Conservation (phyloP, 192 early-diverging fungal genomes). For the Coemansia sp. region DNA sequence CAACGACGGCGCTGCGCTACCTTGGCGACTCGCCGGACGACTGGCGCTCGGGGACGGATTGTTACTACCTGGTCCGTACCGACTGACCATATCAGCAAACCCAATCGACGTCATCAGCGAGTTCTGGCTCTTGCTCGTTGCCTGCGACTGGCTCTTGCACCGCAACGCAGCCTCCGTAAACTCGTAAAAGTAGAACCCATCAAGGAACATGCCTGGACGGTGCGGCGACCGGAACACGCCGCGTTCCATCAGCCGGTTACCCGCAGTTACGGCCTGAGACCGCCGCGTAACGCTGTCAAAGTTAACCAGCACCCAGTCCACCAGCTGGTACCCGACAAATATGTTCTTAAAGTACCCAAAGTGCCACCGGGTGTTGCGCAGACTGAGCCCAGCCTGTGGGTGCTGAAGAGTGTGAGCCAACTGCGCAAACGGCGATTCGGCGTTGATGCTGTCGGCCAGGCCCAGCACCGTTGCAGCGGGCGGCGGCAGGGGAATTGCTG, state of each 20-base stretch:
- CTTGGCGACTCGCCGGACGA: constrained; percentile 48
- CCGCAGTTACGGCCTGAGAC: constrained; percentile 74
- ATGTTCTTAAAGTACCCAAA: constrained; percentile 65
- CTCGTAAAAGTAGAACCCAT: constrained; percentile 87
- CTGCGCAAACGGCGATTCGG: constrained; percentile 47
- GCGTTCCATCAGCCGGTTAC: constrained; percentile 71
- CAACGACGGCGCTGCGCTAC: constrained; percentile 38
- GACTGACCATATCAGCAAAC: constrained; percentile 15
- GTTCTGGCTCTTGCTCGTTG: constrained; percentile 7
- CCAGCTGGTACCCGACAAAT: constrained; percentile 80
- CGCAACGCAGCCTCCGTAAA: constrained; percentile 28
- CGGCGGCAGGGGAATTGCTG: constrained; percentile 28
- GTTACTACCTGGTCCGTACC: constrained; percentile 19
- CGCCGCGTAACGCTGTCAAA: constrained; percentile 75
- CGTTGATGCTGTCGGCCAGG: constrained; percentile 42
- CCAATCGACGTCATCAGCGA: constrained; percentile 27
- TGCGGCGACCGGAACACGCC: constrained; percentile 69
- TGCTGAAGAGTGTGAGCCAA: constrained; percentile 74
- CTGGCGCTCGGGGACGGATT: constrained; percentile 32
- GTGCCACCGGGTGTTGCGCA: constrained; percentile 86
- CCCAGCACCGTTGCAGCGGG: constrained; percentile 14
- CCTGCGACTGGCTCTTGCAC: constrained; percentile 7
- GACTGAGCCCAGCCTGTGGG: constrained; percentile 61
- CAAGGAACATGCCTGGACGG: constrained; percentile 70
- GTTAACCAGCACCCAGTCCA: constrained; percentile 82